Conservation (phyloP, 2,329 filamentous ascomycete genomes). For the Cryphonectria naterciae region DNA sequence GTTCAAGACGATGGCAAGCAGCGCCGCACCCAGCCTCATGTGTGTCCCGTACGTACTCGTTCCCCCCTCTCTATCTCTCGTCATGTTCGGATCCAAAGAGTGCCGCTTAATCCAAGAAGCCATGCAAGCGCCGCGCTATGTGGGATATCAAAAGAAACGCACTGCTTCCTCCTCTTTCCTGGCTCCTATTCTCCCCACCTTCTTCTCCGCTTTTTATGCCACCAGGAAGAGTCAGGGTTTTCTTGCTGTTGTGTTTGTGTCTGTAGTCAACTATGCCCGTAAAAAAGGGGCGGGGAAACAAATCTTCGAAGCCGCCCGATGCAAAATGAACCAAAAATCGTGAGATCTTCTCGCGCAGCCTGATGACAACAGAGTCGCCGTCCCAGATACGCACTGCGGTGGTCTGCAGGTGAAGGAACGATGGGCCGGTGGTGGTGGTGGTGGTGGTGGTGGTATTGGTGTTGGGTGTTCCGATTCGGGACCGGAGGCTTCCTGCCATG, state of each 20-base stretch:
- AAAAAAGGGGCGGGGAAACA: conserved; percentile 13
- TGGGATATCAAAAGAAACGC: conserved; percentile 29
- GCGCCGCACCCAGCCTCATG: neutral
- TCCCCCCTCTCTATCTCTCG: neutral
- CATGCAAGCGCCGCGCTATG: conserved; percentile 27
- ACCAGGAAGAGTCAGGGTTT: conserved; percentile 21
- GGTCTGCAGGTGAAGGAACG: conserved; percentile 2
- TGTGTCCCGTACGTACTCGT: neutral
- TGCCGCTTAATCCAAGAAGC: conserved; percentile 26
- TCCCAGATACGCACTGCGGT: conserved; percentile 9
- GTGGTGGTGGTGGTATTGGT: neutral
- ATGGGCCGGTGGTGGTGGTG: neutral
- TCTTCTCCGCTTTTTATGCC: conserved; percentile 6
- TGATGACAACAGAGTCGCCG: neutral
- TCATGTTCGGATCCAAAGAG: neutral
- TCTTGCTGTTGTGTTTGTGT: conserved; percentile 10
- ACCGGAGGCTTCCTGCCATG: conserved; percentile 21
- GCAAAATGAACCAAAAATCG: conserved; percentile 7
- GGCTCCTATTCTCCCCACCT: neutral
- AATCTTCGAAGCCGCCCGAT: conserved; percentile 12
- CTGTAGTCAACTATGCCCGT: conserved; percentile 11
- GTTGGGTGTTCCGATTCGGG: conserved; percentile 7
- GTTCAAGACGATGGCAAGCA: neutral
- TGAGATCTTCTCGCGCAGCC: conserved; percentile 8
- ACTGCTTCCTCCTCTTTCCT: conserved; percentile 7